Evolutionary conservation across 495 filamentous ascomycete genomes (phyloP).

Genomic region (Melanomma pulvis-pyrius): DNA sequence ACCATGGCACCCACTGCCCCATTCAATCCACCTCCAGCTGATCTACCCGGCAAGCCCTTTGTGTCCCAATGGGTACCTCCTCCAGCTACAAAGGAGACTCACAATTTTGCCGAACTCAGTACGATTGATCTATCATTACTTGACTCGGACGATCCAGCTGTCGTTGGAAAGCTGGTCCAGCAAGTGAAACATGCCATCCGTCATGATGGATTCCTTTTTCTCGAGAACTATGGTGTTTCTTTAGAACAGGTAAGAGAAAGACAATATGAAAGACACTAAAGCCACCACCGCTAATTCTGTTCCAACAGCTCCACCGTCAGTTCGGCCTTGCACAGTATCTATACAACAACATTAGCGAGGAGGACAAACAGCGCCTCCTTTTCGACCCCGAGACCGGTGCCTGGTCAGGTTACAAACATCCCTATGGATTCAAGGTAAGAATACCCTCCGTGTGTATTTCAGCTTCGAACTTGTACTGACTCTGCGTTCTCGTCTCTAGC

Average conservation of each 20-base stretch:
- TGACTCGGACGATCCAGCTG: conserved; percentile 40
- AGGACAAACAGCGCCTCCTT: conserved; percentile 51
- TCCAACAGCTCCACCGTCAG: conserved; percentile 51
- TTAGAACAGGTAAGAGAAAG: conserved; percentile 37
- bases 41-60: conserved; percentile 43
- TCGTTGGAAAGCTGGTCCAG: conserved; percentile 48
- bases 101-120: conserved; percentile 48
- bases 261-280: not conserved
- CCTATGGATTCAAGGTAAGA: conserved; percentile 47
- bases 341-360: conserved; percentile 51
- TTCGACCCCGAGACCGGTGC: conserved; percentile 47
- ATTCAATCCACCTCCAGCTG: conserved; percentile 50
- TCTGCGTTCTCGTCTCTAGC: not conserved
- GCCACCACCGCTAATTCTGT: not conserved
- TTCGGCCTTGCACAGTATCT: conserved; percentile 52
- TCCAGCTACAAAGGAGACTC: conserved; percentile 43
- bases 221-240: conserved; percentile 54
- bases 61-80: conserved; percentile 50
- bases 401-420: conserved; percentile 50
- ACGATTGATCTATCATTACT: conserved; percentile 43
- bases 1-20: conserved; percentile 13
- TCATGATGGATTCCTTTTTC: conserved; percentile 53
- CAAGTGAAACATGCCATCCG: conserved; percentile 49
- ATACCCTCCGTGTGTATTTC: conserved; percentile 5
- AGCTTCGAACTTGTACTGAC: not conserved